Base-by-base conservation (phyloP, 2,329 filamentous ascomycete species). In the Claviceps paspali region DNA sequence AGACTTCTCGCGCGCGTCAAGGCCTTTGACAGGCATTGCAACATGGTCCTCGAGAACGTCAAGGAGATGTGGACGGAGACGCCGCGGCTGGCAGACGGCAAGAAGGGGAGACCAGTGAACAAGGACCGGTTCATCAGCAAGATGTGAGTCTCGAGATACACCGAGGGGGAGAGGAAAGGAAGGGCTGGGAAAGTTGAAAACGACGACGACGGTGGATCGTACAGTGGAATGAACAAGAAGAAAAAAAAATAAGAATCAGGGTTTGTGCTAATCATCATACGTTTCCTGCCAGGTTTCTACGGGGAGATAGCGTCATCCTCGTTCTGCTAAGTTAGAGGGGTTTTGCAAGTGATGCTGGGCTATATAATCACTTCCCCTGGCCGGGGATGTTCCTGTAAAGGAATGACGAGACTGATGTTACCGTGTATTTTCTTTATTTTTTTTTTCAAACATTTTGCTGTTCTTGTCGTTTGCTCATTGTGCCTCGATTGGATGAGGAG, bases 41-140 rank as follows among this genome's bases (percentile, higher is more conserved):
- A 98, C 65, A 96, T 98, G 91, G 83, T 94, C 3, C 68, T 95
- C 33, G 86, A 94, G 68, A 94, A 94, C 49, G 86, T 92, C 31
- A 63, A 64, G 70, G 91, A 98, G 66, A 96, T 98, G 88, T 98
- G 91, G 91, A 95, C 87, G 8, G 91, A 98, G 65, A 91, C 82
- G 39, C 86, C 88, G 34, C 68, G 77, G 43, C 70, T 83, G 53
- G 77, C 82, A 17, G 80, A 79, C 47, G 88, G 88, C 47, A 91
- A 88, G 68, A 87, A 86, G 64, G 87, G 87, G 39, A 70, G 81
- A 52, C 78, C 82, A 31, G 84, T 96, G 44, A 98, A 98, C 67
- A 95, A 96, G 75, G 91, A 98, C 62, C 72, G 91, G 29, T 95
- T 95, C 62, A 91, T 96, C 53, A 93, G 84, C 71, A 95, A 95